These are phyloP conservation scores for Carex parvula DNA, from an alignment of 176 grass and related monocot species.

Conservation along the genomic window DNA sequence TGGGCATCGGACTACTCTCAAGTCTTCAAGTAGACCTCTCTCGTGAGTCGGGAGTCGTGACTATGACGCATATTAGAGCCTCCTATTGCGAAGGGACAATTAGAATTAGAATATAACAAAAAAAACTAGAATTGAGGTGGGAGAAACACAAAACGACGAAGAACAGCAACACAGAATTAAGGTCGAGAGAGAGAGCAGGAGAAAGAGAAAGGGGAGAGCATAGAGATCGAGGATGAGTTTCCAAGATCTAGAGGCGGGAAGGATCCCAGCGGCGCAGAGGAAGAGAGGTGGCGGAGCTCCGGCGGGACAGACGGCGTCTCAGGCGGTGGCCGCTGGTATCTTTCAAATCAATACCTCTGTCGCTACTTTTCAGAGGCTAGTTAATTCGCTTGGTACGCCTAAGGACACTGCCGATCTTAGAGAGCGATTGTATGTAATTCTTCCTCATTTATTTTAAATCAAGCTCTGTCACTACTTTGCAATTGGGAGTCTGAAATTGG, in stretches of 20 bases:
- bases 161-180: not conserved
- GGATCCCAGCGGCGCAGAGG: constrained; percentile 15
- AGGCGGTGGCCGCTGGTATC: constrained; percentile 41
- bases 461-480: not conserved
- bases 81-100: no score
- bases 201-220: not conserved
- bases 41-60: no score
- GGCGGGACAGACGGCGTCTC: constrained; percentile 26
- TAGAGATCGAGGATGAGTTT: constrained; percentile 55
- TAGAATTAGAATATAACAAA: no score
- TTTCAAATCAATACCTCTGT: constrained; percentile 75
- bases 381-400: constrained; percentile 63
- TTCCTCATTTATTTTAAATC: not conserved
- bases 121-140: not conserved
- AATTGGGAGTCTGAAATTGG: not conserved
- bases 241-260: constrained; percentile 64
- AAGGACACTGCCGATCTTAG: constrained; percentile 46
- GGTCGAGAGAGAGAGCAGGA: not conserved
- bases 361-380: constrained; percentile 42
- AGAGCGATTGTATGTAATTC: constrained; percentile 37
- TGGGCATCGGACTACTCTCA: no score
- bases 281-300: constrained; percentile 18
- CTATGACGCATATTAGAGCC: no score
- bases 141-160: not conserved
- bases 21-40: no score